Conservation (phyloP, 257 asterid genomes). For the Gentiana macrophylla region DNA sequence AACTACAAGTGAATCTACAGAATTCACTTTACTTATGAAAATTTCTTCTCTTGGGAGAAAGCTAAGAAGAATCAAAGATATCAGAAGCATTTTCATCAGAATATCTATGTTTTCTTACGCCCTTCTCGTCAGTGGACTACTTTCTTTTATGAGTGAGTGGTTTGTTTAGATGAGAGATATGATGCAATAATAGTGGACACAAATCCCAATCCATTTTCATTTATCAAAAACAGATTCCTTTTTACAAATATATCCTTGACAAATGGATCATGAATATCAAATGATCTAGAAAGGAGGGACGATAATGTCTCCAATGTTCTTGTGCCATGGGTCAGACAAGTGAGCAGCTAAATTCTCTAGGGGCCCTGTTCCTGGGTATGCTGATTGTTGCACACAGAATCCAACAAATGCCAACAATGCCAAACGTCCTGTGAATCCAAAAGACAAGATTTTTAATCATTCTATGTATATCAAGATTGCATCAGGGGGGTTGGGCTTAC, state of each 20-base stretch:
- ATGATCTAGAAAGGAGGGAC: slow-evolving; percentile 27
- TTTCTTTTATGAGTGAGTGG: too few species aligned
- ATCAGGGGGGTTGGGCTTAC: slow-evolving; percentile 15
- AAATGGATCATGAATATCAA: slow-evolving; percentile 8
- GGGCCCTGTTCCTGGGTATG: slow-evolving; percentile 93
- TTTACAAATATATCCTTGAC: slow-evolving; percentile 15
- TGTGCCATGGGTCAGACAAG: slow-evolving; percentile 99
- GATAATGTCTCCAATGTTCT: slow-evolving; percentile 74
- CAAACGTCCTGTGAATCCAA: slow-evolving; percentile 44
- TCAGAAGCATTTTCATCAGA: too few species aligned
- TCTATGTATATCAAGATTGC: neutral
- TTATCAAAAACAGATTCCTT: slow-evolving; percentile 7
- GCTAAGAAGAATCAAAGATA: too few species aligned
- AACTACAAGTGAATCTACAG: too few species aligned
- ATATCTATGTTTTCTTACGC: too few species aligned
- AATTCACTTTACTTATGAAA: too few species aligned
- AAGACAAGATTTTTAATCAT: neutral
- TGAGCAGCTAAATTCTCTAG: slow-evolving; percentile 84
- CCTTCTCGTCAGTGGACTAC: too few species aligned
- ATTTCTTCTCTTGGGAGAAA: too few species aligned
- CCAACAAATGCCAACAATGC: slow-evolving; percentile 88
- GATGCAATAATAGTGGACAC: neutral
- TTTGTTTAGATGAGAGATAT: too few species aligned
- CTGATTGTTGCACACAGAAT: slow-evolving; percentile 76
- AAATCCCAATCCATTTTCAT: neutral